Evolutionary conservation across 2,329 filamentous ascomycete species (phyloP).

Genomic region (Claviceps humidiphila): DNA sequence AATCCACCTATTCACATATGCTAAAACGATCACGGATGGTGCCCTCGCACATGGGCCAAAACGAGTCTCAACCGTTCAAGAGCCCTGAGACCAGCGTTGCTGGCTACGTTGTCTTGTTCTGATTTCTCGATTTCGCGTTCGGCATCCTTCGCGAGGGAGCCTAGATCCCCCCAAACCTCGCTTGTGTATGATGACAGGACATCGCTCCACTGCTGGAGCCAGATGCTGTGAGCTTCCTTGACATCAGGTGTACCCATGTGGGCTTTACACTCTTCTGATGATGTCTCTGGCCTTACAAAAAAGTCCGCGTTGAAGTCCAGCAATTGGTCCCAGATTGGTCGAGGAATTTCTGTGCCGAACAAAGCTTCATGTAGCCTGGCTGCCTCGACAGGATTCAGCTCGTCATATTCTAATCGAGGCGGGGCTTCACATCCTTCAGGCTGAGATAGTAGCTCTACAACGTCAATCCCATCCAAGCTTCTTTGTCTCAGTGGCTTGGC

Average conservation of each 20-base stretch:
- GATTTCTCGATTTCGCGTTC: conserved; percentile 38
- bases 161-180: conserved; percentile 55
- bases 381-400: conserved; percentile 17
- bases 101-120: conserved; percentile 10
- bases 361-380: conserved; percentile 24
- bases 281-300: conserved; percentile 14
- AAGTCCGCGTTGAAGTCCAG: conserved; percentile 39
- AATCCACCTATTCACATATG: too few species aligned
- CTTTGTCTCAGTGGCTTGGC: conserved; percentile 9
- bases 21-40: conserved; percentile 1
- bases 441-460: conserved; percentile 23
- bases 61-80: conserved; percentile 24
- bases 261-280: conserved; percentile 9
- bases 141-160: conserved; percentile 42
- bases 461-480: conserved; percentile 15
- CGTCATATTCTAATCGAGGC: conserved; percentile 11
- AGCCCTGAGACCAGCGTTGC: conserved; percentile 14
- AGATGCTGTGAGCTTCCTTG: conserved; percentile 27
- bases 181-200: conserved; percentile 46
- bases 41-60: conserved; percentile 23
- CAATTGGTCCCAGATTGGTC: conserved; percentile 27
- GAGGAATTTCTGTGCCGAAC: conserved; percentile 15
- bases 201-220: conserved; percentile 42
- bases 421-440: conserved; percentile 11
- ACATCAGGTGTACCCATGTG: conserved; percentile 27